These are phyloP conservation scores for Wickerhamomyces strasburgensis DNA, from an alignment of 805 yeast genomes.

Conservation along the genomic window DNA sequence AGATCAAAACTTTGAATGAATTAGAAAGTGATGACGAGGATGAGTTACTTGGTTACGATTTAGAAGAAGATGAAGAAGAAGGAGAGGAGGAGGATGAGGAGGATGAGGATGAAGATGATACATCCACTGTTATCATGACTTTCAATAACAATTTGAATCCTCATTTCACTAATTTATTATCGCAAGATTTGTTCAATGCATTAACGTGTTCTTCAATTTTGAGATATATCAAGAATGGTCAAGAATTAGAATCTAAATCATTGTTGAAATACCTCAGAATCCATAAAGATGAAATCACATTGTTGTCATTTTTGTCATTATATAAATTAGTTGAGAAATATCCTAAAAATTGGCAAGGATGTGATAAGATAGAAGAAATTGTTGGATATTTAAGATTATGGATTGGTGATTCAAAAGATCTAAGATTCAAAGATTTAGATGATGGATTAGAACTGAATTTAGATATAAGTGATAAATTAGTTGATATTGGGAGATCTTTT, in stretches of 20 bases:
- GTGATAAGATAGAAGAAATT: conserved; percentile 18
- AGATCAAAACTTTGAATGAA: too few relatives aligned
- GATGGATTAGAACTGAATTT: conserved; percentile 23
- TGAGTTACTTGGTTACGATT: too few relatives aligned
- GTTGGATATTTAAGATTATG: conserved; percentile 24
- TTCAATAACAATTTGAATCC: too few relatives aligned
- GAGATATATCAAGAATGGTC: conserved; percentile 18
- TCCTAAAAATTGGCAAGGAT: conserved; percentile 22
- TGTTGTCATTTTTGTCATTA: conserved; percentile 25
- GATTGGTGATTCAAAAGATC: conserved; percentile 25
- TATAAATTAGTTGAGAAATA: conserved; percentile 23
- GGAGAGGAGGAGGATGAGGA: conserved; percentile 2
- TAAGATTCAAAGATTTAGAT: conserved; percentile 21
- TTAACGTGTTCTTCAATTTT: conserved; percentile 21
- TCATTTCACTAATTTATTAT: conserved; percentile 13
- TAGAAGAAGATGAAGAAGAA: too few relatives aligned
- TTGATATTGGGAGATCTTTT: conserved; percentile 22
- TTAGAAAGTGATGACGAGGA: too few relatives aligned
- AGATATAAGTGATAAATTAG: conserved; percentile 28
- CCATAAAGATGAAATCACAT: conserved; percentile 19
- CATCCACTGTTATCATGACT: not conserved
- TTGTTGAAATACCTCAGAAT: conserved; percentile 18
- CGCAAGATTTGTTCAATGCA: conserved; percentile 23
- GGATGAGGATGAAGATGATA: conserved; percentile 5
- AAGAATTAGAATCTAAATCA: conserved; percentile 12